Evolutionary conservation across 2,329 filamentous ascomycete genomes (phyloP).

Genomic region (Nannizziopsis barbatae): DNA sequence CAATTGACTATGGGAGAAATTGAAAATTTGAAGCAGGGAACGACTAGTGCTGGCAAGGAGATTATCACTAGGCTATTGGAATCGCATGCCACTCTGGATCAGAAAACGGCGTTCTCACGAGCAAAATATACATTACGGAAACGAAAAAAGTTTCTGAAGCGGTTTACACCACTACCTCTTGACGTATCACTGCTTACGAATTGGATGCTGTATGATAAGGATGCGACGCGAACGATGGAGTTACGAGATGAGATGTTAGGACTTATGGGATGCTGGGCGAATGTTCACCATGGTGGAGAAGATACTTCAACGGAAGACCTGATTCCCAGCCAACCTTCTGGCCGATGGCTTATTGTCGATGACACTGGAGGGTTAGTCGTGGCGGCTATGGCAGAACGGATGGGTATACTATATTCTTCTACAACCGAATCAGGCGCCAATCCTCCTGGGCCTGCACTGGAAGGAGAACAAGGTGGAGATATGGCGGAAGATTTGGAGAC

Average conservation of each 20-base stretch:
- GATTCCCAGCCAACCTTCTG: slow-evolving; percentile 23
- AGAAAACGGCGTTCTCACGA: slow-evolving; percentile 87
- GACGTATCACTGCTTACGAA: slow-evolving; percentile 66
- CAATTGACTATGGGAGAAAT: slow-evolving; percentile 62
- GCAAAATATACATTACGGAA: slow-evolving; percentile 95
- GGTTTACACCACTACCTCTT: slow-evolving; percentile 75
- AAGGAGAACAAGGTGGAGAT: slow-evolving; percentile 3
- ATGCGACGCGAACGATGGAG: slow-evolving; percentile 71
- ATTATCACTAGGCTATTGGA: slow-evolving; percentile 87
- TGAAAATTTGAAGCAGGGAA: slow-evolving; percentile 59
- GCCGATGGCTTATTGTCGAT: slow-evolving; percentile 72
- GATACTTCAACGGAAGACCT: slow-evolving; percentile 17
- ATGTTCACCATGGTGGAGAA: slow-evolving; percentile 63
- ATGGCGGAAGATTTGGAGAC: not conserved
- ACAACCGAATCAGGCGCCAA: slow-evolving; percentile 16
- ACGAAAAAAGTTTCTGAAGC: slow-evolving; percentile 80
- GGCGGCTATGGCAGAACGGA: slow-evolving; percentile 74
- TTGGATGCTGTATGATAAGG: slow-evolving; percentile 69
- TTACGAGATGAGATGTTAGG: slow-evolving; percentile 73
- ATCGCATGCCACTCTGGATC: slow-evolving; percentile 77
- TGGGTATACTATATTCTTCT: slow-evolving; percentile 61
- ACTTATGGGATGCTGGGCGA: slow-evolving; percentile 76
- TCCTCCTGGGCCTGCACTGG: slow-evolving; percentile 9
- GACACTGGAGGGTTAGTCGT: slow-evolving; percentile 75
- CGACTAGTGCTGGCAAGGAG: slow-evolving; percentile 69